Conservation (phyloP, 139 green algal species). For the Gonium pectorale region DNA sequence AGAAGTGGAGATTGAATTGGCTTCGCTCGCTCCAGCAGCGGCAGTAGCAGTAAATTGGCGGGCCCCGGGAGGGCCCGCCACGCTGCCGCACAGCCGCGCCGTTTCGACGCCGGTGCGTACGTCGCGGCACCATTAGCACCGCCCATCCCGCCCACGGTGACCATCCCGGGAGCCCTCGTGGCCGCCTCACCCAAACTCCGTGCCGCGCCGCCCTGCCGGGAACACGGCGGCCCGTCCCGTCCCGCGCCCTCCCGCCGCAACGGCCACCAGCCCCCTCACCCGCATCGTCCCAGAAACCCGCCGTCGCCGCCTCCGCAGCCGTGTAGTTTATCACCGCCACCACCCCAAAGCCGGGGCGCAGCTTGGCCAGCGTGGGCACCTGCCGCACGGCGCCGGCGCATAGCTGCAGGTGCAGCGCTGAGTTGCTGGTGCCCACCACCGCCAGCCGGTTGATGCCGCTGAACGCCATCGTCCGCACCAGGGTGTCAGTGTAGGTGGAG, state of each 20-base stretch:
- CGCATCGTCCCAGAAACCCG: not conserved
- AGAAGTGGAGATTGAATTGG: too few relatives aligned
- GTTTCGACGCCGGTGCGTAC: too few relatives aligned
- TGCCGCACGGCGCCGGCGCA: conserved; percentile 5
- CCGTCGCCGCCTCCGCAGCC: not conserved
- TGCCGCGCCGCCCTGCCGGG: not conserved
- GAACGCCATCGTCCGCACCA: conserved; percentile 25
- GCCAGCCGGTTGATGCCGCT: not conserved
- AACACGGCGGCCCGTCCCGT: not conserved
- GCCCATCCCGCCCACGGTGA: too few relatives aligned
- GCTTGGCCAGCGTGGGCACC: conserved; percentile 10
- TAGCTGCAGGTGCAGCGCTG: not conserved
- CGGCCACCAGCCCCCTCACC: not conserved
- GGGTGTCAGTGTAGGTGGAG: not conserved
- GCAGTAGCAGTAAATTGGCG: too few relatives aligned
- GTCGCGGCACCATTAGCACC: too few relatives aligned
- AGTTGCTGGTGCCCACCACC: not conserved
- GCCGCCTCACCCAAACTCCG: too few relatives aligned
- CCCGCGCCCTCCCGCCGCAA: too few relatives aligned
- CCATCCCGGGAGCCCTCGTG: too few relatives aligned
- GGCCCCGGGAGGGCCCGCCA: too few relatives aligned
- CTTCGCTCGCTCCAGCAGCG: too few relatives aligned
- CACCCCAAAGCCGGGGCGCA: conserved; percentile 2
- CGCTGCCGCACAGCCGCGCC: too few relatives aligned
- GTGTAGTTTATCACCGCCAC: conserved; percentile 12